A percentile compares a stretch with the other conserved stretches of the same genome.
phyloP scores from a whole-genome alignment of 78 protist species.

The Dictyostelium capitatum region DNA sequence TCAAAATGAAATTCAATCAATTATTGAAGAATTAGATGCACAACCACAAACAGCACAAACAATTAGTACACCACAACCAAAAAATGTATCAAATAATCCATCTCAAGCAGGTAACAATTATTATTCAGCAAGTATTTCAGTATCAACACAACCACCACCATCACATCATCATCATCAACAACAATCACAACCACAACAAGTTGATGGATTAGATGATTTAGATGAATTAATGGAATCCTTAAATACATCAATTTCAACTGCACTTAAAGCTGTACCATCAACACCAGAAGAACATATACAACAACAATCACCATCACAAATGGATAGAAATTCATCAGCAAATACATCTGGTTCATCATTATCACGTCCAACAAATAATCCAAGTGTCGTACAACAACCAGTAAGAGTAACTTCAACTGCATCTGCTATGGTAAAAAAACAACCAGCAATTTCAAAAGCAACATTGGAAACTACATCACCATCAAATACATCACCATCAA shows the following conservation, averaged over 20 bases:
- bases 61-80: background rate
- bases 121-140: conserved; percentile 17
- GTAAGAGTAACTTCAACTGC: conserved; percentile 45
- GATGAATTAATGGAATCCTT: conserved; percentile 83
- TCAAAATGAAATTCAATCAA: conserved; percentile 44
- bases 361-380: conserved; percentile 23
- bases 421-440: conserved; percentile 26
- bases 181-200: background rate
- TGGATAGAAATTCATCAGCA: background rate
- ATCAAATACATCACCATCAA: background rate
- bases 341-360: conserved; percentile 23
- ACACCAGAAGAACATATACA: conserved; percentile 36
- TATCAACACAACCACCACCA: background rate
- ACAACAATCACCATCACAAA: conserved; percentile 17
- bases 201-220: conserved; percentile 45
- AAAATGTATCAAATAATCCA: background rate
- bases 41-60: conserved; percentile 24
- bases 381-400: background rate
- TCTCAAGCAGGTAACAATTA: background rate
- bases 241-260: conserved; percentile 42
- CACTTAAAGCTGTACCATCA: conserved; percentile 37
- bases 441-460: conserved; percentile 43
- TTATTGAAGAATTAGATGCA: conserved; percentile 37
- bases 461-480: conserved; percentile 25
- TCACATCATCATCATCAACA: no score